A percentile compares a stretch with the other conserved stretches of the same genome.
These are phyloP conservation scores for Cystobasidium tubakii DNA, from an alignment of 768 basidiomycete genomes.

Conservation along the genomic window DNA sequence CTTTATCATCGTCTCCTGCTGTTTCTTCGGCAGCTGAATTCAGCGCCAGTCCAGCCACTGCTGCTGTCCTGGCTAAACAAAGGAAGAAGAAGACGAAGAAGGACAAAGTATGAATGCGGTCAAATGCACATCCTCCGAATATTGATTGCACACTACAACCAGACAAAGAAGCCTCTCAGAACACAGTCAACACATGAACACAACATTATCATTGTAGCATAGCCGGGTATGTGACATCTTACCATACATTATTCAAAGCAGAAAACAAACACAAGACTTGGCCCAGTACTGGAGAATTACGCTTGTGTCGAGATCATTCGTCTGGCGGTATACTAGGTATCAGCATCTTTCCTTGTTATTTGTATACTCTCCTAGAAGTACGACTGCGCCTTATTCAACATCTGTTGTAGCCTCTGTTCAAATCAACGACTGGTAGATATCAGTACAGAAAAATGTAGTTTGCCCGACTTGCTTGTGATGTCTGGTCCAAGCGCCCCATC, in stretches of 20 bases:
- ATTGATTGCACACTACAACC: too few relatives aligned
- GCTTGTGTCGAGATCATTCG: too few relatives aligned
- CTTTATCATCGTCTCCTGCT: neutral
- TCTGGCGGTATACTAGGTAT: neutral
- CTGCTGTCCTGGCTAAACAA: neutral
- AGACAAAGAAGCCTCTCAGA: too few relatives aligned
- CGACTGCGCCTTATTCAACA: neutral
- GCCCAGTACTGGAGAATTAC: too few relatives aligned
- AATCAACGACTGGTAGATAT: too few relatives aligned
- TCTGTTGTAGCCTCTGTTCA: neutral
- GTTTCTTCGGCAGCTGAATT: neutral
- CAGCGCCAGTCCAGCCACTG: neutral
- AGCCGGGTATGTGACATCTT: neutral
- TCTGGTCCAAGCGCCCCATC: neutral
- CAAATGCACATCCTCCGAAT: too few relatives aligned
- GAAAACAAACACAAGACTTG: neutral
- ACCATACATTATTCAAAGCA: neutral
- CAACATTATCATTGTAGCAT: constrained; percentile 1
- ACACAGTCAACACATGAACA: too few relatives aligned
- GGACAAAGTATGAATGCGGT: neutral
- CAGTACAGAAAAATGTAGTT: neutral
- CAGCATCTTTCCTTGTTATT: neutral
- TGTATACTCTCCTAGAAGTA: constrained; percentile 1
- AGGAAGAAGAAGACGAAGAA: constrained; percentile 1
- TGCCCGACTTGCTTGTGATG: neutral